Evolutionary conservation across 768 basidiomycete genomes (phyloP).

Genomic region (Pholiota molesta): DNA sequence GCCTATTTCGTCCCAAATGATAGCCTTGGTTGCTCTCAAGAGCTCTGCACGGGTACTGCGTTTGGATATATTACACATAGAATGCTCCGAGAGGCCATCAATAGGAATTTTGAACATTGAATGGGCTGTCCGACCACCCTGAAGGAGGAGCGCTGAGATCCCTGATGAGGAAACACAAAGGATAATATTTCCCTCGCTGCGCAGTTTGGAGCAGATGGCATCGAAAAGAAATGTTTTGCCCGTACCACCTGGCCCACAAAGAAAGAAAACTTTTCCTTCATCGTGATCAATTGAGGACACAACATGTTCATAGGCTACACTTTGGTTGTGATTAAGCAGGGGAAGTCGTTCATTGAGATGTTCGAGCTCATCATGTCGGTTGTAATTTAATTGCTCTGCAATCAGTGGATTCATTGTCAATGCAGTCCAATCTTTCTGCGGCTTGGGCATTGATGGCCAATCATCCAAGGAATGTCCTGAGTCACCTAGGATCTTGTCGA

Average conservation of each 20-base stretch:
- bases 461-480: conserved; percentile 25
- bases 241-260: conserved; percentile 44
- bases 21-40: conserved; percentile 24
- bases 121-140: conserved; percentile 49
- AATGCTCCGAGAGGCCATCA: conserved; percentile 16
- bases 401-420: conserved; percentile 29
- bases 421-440: conserved; percentile 29
- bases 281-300: conserved; percentile 25
- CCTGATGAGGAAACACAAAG: conserved; percentile 56
- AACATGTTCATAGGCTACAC: conserved; percentile 29
- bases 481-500: conserved; percentile 29
- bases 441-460: conserved; percentile 36
- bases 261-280: conserved; percentile 34
- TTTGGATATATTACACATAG: conserved; percentile 37
- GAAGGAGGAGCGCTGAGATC: conserved; percentile 46
- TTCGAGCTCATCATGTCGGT: conserved; percentile 3
- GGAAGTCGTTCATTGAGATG: conserved; percentile 1
- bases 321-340: conserved; percentile 31
- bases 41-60: conserved; percentile 31
- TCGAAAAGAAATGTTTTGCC: conserved; percentile 51
- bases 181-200: conserved; percentile 32
- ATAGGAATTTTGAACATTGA: conserved; percentile 53
- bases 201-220: conserved; percentile 31
- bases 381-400: conserved; percentile 34
- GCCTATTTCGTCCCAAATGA: conserved; percentile 49